Evolutionary conservation across 208 protist species (phyloP), one percentile per base, ranked within the genome.

Genomic region (Herpetomonas muscarum): DNA sequence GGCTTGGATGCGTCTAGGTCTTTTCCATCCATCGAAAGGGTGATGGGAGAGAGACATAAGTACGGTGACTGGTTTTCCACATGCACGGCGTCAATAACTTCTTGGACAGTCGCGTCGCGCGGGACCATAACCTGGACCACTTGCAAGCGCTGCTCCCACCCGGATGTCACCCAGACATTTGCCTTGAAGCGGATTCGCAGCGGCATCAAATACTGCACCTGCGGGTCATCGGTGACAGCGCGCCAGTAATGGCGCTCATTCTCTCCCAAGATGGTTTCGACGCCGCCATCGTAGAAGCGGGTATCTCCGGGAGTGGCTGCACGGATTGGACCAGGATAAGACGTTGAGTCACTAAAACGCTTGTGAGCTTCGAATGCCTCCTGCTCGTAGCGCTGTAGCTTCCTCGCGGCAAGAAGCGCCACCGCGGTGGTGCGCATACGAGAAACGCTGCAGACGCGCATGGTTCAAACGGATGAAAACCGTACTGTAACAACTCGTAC

Each of bases 181-280:
- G 79, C 72, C 50, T 92, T 92, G 60, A 94, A 92, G 7, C 79
- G 72, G 24, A 94, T 81, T 3, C 87, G 76, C 42, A 94, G 61
- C 1, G 81, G 78, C 24, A 94, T 64, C 19, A 89, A 46, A 42
- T 81, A 58, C 55, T 94, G 63, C 21, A 94, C 72, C 25, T 85
- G 67, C 1, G 87, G 87, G 56, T 94, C 87, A 55, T 94, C 87
- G 15, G 73, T 55, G 30, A 94, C 87, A 17, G 84, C 80, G 7
- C 87, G 71, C 87, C 87, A 94, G 50, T 94, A 94, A 55, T 94
- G 87, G 10, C 87, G 70, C 36, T 94, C 82, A 28, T 79, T 90
- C 3, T 79, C 79, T 10, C 79, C 70, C 25, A 94, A 64, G 75
- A 94, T 88, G 12, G 79, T 88, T 51, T 87, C 84, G 15, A 80